Base-by-base conservation (phyloP, 805 yeast species). In the Hanseniaspora nectarophila region DNA sequence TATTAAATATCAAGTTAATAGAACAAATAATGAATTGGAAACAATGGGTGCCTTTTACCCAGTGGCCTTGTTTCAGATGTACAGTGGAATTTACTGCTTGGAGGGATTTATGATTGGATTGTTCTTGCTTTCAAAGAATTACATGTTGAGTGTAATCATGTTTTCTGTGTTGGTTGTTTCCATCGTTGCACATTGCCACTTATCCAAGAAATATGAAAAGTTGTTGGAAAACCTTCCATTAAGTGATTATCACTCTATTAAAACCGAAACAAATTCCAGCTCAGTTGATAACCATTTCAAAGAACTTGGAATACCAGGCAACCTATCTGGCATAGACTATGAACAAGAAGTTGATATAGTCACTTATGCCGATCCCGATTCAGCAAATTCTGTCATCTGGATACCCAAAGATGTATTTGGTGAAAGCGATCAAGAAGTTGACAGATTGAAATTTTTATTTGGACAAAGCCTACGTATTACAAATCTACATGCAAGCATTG, bases 21-120 rank as follows among this genome's bases (percentile, higher is more conserved):
- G 65, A 35, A 65, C 62, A 13, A 77, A 78, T 54, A 67, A 67
- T 38, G 23, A n/a, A 20, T 74, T 83, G 2, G 90, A 83, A 59
- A 79, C 86, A 0, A 67, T 71, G 59, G 96, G 95, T 0, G 71
- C 70, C 54, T 69, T 83, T 43, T 88, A 85, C 63, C 85, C 92
- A 1, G 70, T 71, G 2, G 94, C 95, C 0, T 65, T 88, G 18
- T 72, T 82, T 54, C 95, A 86, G 54, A 64, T 88, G 42, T 86
- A 83, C 60, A 72, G 84, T 0, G 97, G 97, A 0, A 67, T 88
- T 1, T 88, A 88, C 63, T 85, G 88, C 59, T 70, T 85, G 60
- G 94, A 88, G 60, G 70, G 82, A 34, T 83, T 89, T 56, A 65
- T 88, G 59, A 73, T 85, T 39, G 97, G 96, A 0, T 67, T 86